Evolutionary conservation across 106 monocot genomes (phyloP).

Genomic region (Xerophyta viscosa): DNA sequence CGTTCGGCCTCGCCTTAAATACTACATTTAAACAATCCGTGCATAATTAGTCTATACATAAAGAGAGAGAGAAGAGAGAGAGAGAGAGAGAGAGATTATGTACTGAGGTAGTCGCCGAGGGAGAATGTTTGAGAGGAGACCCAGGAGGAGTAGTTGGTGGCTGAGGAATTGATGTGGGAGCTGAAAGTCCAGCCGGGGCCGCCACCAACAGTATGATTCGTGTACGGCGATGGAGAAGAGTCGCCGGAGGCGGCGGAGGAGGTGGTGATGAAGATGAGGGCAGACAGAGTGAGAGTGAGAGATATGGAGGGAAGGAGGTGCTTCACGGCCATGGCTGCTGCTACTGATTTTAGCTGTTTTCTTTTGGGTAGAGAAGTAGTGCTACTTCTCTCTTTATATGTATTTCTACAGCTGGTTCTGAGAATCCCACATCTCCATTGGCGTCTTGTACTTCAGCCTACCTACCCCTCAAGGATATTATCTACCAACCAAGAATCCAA

Average conservation of each 20-base stretch:
- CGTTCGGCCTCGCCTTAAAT: conserved; percentile 47
- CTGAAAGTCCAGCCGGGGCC: conserved; percentile 61
- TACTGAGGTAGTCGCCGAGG: conserved; percentile 88
- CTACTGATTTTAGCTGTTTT: too few species aligned
- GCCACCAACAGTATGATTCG: conserved; percentile 76
- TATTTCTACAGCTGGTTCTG: too few species aligned
- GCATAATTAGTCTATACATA: not conserved
- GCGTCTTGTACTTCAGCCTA: too few species aligned
- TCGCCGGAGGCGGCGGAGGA: not conserved
- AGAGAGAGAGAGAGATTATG: not conserved
- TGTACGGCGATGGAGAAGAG: conserved; percentile 23
- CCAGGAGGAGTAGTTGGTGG: conserved; percentile 60
- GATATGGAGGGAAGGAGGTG: too few species aligned
- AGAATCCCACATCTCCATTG: too few species aligned
- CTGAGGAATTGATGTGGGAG: conserved; percentile 28
- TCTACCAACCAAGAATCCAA: too few species aligned
- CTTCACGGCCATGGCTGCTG: too few species aligned
- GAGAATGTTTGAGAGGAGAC: conserved; percentile 49
- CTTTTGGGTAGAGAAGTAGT: too few species aligned
- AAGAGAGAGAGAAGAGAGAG: not conserved
- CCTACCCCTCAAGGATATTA: too few species aligned
- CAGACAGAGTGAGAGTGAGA: too few species aligned
- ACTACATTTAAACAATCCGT: conserved; percentile 17
- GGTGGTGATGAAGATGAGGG: too few species aligned
- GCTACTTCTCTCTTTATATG: too few species aligned